These are phyloP conservation scores for Apocynum venetum DNA, from an alignment of 257 asterid species.

Conservation along the genomic window DNA sequence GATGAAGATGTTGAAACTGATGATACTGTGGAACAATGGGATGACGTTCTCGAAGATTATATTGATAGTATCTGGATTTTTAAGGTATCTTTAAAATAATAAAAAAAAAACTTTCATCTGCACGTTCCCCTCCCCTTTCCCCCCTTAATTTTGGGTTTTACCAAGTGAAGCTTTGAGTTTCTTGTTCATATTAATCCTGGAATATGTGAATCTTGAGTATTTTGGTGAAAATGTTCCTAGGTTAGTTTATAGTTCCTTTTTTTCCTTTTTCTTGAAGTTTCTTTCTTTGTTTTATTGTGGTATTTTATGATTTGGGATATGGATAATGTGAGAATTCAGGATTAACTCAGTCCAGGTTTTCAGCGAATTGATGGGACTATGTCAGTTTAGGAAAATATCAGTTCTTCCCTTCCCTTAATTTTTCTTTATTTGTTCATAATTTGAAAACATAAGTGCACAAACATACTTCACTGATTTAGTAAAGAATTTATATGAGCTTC, in stretches of 20 bases:
- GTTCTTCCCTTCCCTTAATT: no score
- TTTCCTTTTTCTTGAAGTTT: constrained; percentile 5
- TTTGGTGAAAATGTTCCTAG: neutral
- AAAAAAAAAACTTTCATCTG: no score
- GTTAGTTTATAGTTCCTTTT: neutral
- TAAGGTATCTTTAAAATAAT: constrained; percentile 41
- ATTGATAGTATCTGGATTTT: constrained; percentile 80
- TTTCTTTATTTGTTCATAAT: no score
- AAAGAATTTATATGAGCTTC: no score
- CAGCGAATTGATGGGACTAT: neutral
- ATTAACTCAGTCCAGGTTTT: neutral
- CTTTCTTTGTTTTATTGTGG: neutral
- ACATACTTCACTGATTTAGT: no score
- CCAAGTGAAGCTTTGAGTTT: neutral
- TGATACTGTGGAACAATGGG: constrained; percentile 40
- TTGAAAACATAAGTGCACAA: no score
- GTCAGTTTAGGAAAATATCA: neutral
- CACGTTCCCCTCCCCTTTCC: no score
- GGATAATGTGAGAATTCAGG: neutral
- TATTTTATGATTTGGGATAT: neutral
- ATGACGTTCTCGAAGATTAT: constrained; percentile 50
- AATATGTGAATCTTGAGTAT: neutral
- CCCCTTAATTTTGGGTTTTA: no score
- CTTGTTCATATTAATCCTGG: neutral
- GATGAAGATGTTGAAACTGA: constrained; percentile 28